Base-by-base conservation (phyloP, 192 early-diverging fungal species). In the Coemansia sp. region DNA sequence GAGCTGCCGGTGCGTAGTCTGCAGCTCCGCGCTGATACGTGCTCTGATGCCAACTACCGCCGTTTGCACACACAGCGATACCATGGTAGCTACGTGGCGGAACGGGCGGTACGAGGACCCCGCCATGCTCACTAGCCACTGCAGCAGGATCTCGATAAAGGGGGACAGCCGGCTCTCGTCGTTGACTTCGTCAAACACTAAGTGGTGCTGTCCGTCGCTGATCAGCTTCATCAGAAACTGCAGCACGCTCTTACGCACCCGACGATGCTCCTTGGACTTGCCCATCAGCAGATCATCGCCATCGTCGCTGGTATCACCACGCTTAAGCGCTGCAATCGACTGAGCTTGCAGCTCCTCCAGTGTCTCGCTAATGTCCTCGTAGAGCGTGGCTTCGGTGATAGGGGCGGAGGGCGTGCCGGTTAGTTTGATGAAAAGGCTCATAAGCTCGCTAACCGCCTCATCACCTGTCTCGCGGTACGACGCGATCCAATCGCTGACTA, bases 81-180 rank as follows among this genome's bases (percentile, higher is more conserved):
- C 82, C 0, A 88, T 59, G 3, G 95, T 92, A 3, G 94, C 86
- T 7, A 93, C 95, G 63, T 99, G 95, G 5, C 97, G 84, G 73
- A 99, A 93, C 10, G 95, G 93, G 16, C 95, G 86, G 61, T 91
- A 95, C 1, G 87, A 62, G 2, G 93, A 92, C 33, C 89, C 89
- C 33, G 90, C 86, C 84, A 93, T 87, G 8, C 77, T 71, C 5
- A 84, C 79, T 6, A 90, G 76, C 91, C 91, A 93, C 33, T 68
- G 70, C 21, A 87, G 74, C 8, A 91, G 42, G 28, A 76, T 87
- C 53, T 87, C 86, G 73, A 77, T 85, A 36, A 89, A 89, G 13
- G 62, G 50, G 26, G 79, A 82, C 45, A 82, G 59, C 13, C 56
- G 21, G 38, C 61, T 71, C 24, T 67, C 66, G 34, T 70, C 71